These are phyloP conservation scores for Apophysomyces sp. DNA, from an alignment of 371 early-diverging fungal genomes.

Conservation along the genomic window DNA sequence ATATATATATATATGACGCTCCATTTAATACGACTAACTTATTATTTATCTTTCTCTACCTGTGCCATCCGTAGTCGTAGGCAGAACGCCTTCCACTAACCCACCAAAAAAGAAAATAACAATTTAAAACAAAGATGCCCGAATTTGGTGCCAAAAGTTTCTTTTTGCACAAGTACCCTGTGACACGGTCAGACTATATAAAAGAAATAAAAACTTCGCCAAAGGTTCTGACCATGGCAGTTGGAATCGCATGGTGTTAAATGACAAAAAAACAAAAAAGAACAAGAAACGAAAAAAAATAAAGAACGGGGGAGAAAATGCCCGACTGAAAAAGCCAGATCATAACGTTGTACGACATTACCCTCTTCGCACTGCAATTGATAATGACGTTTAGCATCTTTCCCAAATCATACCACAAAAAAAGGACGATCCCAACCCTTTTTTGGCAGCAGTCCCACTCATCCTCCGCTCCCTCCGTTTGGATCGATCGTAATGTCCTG, in stretches of 20 bases:
- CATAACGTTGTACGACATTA: conserved; percentile 2
- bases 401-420: too few species aligned
- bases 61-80: not conserved
- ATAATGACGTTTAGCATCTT: not conserved
- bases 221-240: not conserved
- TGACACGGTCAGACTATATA: not conserved
- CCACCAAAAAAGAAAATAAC: too few species aligned
- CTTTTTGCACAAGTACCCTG: not conserved
- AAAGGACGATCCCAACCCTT: not conserved
- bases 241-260: not conserved
- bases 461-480: not conserved
- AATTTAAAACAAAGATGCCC: not conserved
- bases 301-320: not conserved
- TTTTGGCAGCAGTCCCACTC: not conserved
- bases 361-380: not conserved
- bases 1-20: not conserved
- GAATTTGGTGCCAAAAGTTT: not conserved
- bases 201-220: not conserved
- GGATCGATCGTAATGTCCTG: not conserved
- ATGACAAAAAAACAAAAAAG: not conserved
- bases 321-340: conserved; percentile 1
- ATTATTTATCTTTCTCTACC: too few species aligned
- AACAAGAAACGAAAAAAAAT: not conserved
- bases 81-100: not conserved
- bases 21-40: too few species aligned